These are phyloP conservation scores for Nakataea oryzae DNA, from an alignment of 2,329 filamentous ascomycete genomes.

Conservation along the genomic window DNA sequence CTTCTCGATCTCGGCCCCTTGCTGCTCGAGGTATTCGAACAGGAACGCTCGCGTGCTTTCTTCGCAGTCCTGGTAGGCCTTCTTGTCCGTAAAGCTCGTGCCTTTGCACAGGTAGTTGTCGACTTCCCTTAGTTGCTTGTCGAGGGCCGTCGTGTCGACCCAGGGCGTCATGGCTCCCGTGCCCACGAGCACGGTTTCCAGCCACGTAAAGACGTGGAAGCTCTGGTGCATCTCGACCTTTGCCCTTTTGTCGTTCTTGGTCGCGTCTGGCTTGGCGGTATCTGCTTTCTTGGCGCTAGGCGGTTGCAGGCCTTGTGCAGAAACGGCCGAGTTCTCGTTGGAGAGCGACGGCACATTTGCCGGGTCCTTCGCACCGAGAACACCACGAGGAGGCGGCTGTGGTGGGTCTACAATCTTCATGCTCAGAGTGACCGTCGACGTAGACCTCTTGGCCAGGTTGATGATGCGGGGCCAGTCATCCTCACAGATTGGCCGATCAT, in stretches of 20 bases:
- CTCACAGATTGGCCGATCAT: conserved; percentile 6
- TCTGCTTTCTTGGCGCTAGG: not conserved
- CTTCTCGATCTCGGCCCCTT: conserved; percentile 7
- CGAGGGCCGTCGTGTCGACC: not conserved
- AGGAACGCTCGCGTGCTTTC: conserved; percentile 9
- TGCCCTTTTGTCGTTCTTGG: not conserved
- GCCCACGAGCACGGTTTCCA: conserved; percentile 3
- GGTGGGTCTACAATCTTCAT: conserved; percentile 2
- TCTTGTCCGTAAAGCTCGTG: conserved; percentile 8
- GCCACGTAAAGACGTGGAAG: conserved; percentile 15
- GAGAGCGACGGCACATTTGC: not conserved
- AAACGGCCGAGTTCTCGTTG: not conserved
- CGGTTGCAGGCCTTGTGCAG: conserved; percentile 1
- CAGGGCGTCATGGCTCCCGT: not conserved
- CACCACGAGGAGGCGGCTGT: conserved; percentile 1
- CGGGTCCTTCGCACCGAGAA: not conserved
- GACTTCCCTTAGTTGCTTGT: conserved; percentile 7
- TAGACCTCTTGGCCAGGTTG: conserved; percentile 10
- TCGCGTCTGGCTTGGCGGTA: not conserved
- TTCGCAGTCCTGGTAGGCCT: conserved; percentile 9
- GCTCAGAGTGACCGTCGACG: conserved; percentile 10
- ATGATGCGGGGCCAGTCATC: conserved; percentile 15
- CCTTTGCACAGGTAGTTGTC: conserved; percentile 7
- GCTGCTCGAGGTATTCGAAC: conserved; percentile 12
- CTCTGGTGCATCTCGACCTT: conserved; percentile 4